Conservation (phyloP, 1,284 basidiomycete species). For the Ganoderma sp. region DNA sequence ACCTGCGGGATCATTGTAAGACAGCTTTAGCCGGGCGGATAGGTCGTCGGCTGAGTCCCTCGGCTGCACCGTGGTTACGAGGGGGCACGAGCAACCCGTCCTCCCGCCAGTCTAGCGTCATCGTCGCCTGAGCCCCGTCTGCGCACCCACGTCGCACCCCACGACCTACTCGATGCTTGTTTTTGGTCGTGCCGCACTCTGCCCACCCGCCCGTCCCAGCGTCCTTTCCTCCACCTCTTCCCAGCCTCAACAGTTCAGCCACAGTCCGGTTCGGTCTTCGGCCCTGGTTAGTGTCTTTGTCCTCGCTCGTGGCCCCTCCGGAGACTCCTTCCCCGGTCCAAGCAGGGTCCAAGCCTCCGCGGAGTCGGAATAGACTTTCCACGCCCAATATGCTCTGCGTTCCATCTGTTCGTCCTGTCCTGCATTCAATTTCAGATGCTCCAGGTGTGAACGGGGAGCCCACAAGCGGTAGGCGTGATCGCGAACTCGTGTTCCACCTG, state of each 20-base stretch:
- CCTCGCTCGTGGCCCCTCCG: background rate
- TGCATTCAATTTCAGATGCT: slow-evolving; percentile 11
- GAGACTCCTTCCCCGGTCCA: slow-evolving; percentile 1
- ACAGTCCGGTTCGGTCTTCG: slow-evolving; percentile 5
- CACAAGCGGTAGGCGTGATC: slow-evolving; percentile 1
- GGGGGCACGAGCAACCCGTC: background rate
- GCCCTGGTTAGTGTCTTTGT: slow-evolving; percentile 4
- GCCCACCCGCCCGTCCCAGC: background rate
- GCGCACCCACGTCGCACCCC: background rate
- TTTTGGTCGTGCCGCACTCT: slow-evolving; percentile 7
- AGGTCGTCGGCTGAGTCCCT: background rate
- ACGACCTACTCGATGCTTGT: background rate
- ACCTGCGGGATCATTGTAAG: background rate
- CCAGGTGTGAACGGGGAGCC: slow-evolving; percentile 20
- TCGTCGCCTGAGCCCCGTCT: background rate
- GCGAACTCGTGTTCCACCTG: slow-evolving; percentile 21
- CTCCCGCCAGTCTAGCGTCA: background rate
- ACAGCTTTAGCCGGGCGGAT: slow-evolving; percentile 4
- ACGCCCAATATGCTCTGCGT: slow-evolving; percentile 16
- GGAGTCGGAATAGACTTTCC: slow-evolving; percentile 32
- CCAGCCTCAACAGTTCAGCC: slow-evolving; percentile 1
- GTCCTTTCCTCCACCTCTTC: background rate
- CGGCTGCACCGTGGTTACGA: slow-evolving; percentile 24
- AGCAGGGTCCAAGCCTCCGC: slow-evolving; percentile 13
- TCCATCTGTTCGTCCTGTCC: background rate